Conservation (phyloP, 176 grass and related monocot species). For the Puccinellia tenuiflora region DNA sequence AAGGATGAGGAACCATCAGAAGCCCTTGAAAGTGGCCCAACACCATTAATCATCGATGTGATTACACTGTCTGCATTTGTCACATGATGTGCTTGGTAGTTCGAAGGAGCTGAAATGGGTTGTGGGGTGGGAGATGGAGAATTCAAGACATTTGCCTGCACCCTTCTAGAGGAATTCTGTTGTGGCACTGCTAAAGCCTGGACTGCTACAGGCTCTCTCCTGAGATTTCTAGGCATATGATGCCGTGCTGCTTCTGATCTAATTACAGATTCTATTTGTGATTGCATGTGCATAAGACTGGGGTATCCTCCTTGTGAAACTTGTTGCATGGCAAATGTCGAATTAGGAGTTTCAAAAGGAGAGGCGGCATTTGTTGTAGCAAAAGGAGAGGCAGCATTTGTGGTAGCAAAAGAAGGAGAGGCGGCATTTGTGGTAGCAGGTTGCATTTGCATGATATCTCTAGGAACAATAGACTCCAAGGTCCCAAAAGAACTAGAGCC, state of each 20-base stretch:
- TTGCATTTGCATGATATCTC: slow-evolving; percentile 39
- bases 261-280: slow-evolving; percentile 22
- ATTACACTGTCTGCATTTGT: slow-evolving; percentile 18
- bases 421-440: slow-evolving; percentile 41
- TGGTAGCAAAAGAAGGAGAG: slow-evolving; percentile 49
- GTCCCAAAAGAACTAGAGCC: slow-evolving; percentile 52
- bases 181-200: slow-evolving; percentile 54
- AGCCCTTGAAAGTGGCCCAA: slow-evolving; percentile 37
- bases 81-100: slow-evolving; percentile 25
- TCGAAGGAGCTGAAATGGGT: slow-evolving; percentile 25
- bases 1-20: slow-evolving; percentile 10
- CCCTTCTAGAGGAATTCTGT: slow-evolving; percentile 54
- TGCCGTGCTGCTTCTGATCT: slow-evolving; percentile 21
- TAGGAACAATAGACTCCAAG: slow-evolving; percentile 59
- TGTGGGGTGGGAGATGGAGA: slow-evolving; percentile 22
- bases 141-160: slow-evolving; percentile 34
- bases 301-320: slow-evolving; percentile 24
- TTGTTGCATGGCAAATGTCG: slow-evolving; percentile 17
- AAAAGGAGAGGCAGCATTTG: slow-evolving; percentile 44
- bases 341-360: slow-evolving; percentile 47
- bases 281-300: slow-evolving; percentile 22
- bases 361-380: no score
- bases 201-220: slow-evolving; percentile 41
- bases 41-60: slow-evolving; percentile 32
- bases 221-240: slow-evolving; percentile 55